These are phyloP conservation scores for Leishmania arabica DNA, from an alignment of 208 protist genomes.

Conservation along the genomic window DNA sequence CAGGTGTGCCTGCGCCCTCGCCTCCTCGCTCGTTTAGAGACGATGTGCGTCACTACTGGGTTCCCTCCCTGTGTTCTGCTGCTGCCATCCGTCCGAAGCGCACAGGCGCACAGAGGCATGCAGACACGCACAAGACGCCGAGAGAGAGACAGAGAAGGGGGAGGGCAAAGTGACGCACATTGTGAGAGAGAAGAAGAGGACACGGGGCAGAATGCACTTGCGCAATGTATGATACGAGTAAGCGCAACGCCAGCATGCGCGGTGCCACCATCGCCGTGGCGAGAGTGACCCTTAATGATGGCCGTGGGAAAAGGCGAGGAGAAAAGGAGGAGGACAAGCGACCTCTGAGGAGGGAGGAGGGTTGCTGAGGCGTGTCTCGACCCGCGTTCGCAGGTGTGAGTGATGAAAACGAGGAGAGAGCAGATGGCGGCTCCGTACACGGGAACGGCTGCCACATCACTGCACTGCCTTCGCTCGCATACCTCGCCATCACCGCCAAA, in stretches of 20 bases:
- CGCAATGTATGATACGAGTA: neutral
- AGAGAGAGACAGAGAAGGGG: neutral
- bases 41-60: neutral
- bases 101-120: neutral
- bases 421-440: neutral
- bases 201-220: neutral
- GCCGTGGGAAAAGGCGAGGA: neutral
- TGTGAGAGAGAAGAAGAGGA: neutral
- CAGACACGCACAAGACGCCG: neutral
- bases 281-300: neutral
- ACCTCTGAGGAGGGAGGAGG: neutral
- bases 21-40: neutral
- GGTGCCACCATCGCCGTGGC: neutral
- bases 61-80: neutral
- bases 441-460: neutral
- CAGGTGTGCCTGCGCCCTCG: neutral
- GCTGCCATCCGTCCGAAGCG: neutral
- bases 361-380: neutral
- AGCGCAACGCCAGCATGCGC: neutral
- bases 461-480: neutral
- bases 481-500: neutral
- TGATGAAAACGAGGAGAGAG: conserved; percentile 14
- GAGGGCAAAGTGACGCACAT: neutral
- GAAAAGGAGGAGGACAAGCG: neutral
- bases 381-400: neutral